Percentiles rank a stretch among this genome's conserved stretches.
Evolutionary conservation across 148 eudicot species (phyloP).

Genomic region (Dianthus caryophyllus): DNA sequence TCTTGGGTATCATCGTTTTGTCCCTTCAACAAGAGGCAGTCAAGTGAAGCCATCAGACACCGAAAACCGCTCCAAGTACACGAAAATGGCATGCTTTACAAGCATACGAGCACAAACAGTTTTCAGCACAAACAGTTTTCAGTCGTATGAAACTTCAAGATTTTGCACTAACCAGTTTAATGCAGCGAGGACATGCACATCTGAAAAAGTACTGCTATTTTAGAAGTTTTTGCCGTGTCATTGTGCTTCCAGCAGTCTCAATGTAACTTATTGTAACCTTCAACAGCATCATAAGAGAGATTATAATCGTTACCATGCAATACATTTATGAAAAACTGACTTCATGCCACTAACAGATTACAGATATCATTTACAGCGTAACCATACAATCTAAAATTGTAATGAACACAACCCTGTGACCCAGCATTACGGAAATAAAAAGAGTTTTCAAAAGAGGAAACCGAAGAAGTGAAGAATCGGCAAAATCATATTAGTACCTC

Average conservation of each 20-base stretch:
- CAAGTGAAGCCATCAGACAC: constrained; percentile 5
- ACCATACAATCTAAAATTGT: background rate
- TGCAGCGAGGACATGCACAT: constrained; percentile 79
- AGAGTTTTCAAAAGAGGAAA: background rate
- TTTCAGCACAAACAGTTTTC: no score
- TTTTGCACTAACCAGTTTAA: constrained; percentile 45
- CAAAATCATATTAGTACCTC: constrained; percentile 56
- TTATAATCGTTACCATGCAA: background rate
- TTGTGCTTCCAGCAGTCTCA: constrained; percentile 94
- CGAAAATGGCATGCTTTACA: background rate
- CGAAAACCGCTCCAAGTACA: background rate
- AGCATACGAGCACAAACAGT: background rate
- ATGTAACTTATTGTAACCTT: constrained; percentile 84
- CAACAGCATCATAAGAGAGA: constrained; percentile 20
- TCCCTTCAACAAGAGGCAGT: constrained; percentile 42
- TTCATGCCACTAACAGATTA: background rate
- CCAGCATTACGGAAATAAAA: background rate
- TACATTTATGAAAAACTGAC: background rate
- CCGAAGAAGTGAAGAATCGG: constrained; percentile 2
- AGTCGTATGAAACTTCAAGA: background rate
- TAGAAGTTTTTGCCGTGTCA: constrained; percentile 70
- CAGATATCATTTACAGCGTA: background rate
- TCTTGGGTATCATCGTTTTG: constrained; percentile 73
- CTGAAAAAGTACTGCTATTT: constrained; percentile 81
- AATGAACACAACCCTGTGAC: background rate